Percentiles rank a stretch among this genome's conserved stretches.
Evolutionary conservation across 2,329 filamentous ascomycete species (phyloP).

Genomic region (Sporothrix euskadiensis): DNA sequence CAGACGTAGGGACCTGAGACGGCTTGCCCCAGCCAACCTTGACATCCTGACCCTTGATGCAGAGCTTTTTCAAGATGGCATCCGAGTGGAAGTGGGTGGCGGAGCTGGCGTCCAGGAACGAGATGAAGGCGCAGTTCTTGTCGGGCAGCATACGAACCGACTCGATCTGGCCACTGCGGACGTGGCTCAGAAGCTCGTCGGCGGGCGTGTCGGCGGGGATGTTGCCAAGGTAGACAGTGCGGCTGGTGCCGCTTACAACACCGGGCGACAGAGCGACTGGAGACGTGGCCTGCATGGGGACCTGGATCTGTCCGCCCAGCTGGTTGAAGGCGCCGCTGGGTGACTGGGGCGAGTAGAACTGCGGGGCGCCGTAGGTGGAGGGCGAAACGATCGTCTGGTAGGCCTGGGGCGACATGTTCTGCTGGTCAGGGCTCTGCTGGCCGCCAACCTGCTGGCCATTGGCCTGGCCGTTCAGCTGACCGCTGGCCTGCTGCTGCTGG

Average conservation of each 20-base stretch:
- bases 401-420: slow-evolving; percentile 74
- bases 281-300: slow-evolving; percentile 66
- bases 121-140: slow-evolving; percentile 99
- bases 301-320: slow-evolving; percentile 60
- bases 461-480: slow-evolving; percentile 61
- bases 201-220: slow-evolving; percentile 97
- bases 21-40: slow-evolving; percentile 99
- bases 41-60: slow-evolving; percentile 97
- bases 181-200: slow-evolving; percentile 94
- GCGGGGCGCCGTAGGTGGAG: slow-evolving; percentile 75
- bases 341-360: slow-evolving; percentile 83
- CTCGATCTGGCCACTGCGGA: slow-evolving; percentile 96
- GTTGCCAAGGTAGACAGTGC: slow-evolving; percentile 96
- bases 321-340: slow-evolving; percentile 74
- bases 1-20: slow-evolving; percentile 94
- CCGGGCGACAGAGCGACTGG: slow-evolving; percentile 76
- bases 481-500: slow-evolving; percentile 48
- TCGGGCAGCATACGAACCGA: slow-evolving; percentile 95
- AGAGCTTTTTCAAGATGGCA: slow-evolving; percentile 98
- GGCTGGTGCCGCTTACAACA: slow-evolving; percentile 84
- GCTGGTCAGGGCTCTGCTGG: slow-evolving; percentile 69
- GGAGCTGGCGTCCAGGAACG: slow-evolving; percentile 95
- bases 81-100: slow-evolving; percentile 99
- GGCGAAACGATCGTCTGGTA: slow-evolving; percentile 87
- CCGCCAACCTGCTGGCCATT: slow-evolving; percentile 66